Conservation (phyloP, 2,329 filamentous ascomycete species). For the Lasiodiplodia gonubiensis region DNA sequence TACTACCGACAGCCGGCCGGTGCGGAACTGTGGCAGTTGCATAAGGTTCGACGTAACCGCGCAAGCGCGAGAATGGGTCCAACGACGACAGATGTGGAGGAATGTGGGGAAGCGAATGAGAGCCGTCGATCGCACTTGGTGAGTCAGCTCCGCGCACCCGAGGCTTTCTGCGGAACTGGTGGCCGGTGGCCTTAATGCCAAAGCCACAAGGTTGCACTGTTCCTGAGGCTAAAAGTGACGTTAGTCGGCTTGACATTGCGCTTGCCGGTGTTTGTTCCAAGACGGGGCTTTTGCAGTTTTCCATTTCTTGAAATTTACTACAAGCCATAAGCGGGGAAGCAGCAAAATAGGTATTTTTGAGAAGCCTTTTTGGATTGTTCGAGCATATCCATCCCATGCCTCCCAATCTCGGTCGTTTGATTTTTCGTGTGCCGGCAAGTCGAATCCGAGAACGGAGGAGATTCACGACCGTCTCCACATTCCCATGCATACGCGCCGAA, state of each 20-base stretch:
- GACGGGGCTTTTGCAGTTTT: constrained; percentile 26
- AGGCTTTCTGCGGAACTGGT: constrained; percentile 13
- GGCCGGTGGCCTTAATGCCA: not conserved
- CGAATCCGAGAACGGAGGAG: constrained; percentile 27
- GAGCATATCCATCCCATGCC: constrained; percentile 29
- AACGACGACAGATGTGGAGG: constrained; percentile 29
- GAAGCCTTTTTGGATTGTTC: constrained; percentile 29
- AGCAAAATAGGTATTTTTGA: constrained; percentile 29
- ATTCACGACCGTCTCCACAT: constrained; percentile 28
- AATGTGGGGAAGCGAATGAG: constrained; percentile 40
- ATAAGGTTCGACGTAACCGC: constrained; percentile 7
- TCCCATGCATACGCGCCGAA: constrained; percentile 29
- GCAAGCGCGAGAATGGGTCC: constrained; percentile 11
- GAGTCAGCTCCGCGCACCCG: constrained; percentile 15
- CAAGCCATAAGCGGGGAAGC: constrained; percentile 29
- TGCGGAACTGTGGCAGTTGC: not conserved
- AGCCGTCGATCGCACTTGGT: constrained; percentile 28
- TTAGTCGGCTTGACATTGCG: not conserved
- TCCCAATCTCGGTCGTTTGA: constrained; percentile 28
- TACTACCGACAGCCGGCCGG: constrained; percentile 1
- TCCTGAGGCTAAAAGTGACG: constrained; percentile 13
- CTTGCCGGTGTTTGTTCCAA: not conserved
- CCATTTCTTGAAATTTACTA: constrained; percentile 26
- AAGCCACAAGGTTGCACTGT: constrained; percentile 19
- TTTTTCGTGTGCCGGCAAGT: constrained; percentile 30